Conservation (phyloP, 305 asterid genomes). For the Fraxinus dipetala region DNA sequence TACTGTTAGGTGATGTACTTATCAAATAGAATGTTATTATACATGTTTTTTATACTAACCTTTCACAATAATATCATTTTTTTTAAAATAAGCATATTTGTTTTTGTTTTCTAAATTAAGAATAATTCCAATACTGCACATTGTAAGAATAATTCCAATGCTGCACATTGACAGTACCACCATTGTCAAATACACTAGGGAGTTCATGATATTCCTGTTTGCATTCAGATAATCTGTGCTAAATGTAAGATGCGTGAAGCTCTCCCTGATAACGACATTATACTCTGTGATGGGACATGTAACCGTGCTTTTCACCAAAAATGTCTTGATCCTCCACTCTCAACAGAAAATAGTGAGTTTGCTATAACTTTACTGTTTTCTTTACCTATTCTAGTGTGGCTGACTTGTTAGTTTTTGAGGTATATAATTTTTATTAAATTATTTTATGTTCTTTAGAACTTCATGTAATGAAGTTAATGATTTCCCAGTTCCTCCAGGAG, state of each 20-base stretch:
- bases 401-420: slow-evolving; percentile 18
- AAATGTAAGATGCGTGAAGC: slow-evolving; percentile 81
- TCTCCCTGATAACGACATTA: slow-evolving; percentile 82
- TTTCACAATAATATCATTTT: neutral
- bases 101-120: neutral
- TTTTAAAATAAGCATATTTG: neutral
- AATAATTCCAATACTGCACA: neutral
- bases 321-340: slow-evolving; percentile 87
- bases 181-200: neutral
- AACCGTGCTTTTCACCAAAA: slow-evolving; percentile 88
- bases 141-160: neutral
- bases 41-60: neutral
- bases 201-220: slow-evolving; percentile 26
- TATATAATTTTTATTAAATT: slow-evolving; percentile 17
- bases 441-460: slow-evolving; percentile 19
- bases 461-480: slow-evolving; percentile 29
- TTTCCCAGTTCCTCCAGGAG: slow-evolving; percentile 83
- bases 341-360: slow-evolving; percentile 76
- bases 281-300: slow-evolving; percentile 94
- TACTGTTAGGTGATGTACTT: neutral
- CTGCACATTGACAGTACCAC: neutral
- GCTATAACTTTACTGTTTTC: slow-evolving; percentile 19
- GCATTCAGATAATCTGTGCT: slow-evolving; percentile 75
- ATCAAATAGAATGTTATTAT: neutral
- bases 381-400: slow-evolving; percentile 6